Evolutionary conservation across 202 grass and related monocot species (phyloP), one percentile per base, ranked within the genome.

Genomic region (Zoysia matrella): DNA sequence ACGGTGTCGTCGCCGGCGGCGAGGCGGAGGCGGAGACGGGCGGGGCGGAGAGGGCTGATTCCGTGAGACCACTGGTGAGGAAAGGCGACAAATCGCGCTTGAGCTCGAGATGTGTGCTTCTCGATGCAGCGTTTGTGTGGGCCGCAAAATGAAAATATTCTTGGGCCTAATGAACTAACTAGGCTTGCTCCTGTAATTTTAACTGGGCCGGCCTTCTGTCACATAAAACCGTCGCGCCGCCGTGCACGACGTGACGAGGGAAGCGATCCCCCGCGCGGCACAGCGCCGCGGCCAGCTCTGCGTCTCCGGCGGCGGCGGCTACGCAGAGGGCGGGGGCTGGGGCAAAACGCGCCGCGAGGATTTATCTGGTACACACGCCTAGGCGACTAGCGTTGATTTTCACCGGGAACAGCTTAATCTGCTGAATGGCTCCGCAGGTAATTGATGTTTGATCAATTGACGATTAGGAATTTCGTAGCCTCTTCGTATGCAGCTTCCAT

Each of bases 241-340:
- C 22, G 22, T 82, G n/a, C 83, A 87, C 63, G 74, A 71, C 61
- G 88, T 86, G 57, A 71, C 78, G 90, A 82, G 82, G 30, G 69
- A 86, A 8, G 57, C 84, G 49, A 86, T 93, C 86, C 60, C 22
- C 22, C 22, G 22, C 22, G 22, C 22, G 22, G 22, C 22, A 22
- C 22, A 70, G 79, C 49, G 79, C 86, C 42, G 84, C 88, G 2
- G 84, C 40, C 80, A 84, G 43, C 71, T 89, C 55, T 79, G 73
- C 80, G 84, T 94, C 57, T 83, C 77, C 73, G 73, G 69, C 54
- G 84, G 18, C 8, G 71, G 18, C 12, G 42, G 50, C 7, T 14
- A 73, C 50, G 41, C 12, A 65, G 40, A 89, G 58, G 53, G 63
- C 80, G 22, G 22, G 22, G 22, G 22, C 2, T 13, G 12, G 71